phyloP scores from a whole-genome alignment of 805 yeast species.

The Myxozyma sirexii region DNA sequence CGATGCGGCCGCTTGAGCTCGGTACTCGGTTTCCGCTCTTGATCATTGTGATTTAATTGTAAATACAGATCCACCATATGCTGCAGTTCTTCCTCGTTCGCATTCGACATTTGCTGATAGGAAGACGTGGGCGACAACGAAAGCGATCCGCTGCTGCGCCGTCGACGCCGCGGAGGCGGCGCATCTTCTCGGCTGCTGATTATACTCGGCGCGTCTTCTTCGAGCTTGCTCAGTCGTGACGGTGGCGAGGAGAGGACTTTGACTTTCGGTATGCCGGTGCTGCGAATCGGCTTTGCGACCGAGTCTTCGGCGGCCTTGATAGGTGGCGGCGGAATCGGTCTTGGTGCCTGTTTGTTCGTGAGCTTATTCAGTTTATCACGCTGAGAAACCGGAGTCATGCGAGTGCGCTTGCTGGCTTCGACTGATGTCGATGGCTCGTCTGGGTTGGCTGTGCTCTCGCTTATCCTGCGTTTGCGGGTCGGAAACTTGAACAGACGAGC shows the following conservation, averaged over 20 bases:
- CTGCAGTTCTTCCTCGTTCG: slow-evolving; percentile 33
- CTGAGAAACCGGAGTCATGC: neutral
- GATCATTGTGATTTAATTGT: slow-evolving; percentile 22
- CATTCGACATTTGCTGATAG: slow-evolving; percentile 19
- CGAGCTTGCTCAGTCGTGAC: neutral
- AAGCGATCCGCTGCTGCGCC: slow-evolving; percentile 17
- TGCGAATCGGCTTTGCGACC: neutral
- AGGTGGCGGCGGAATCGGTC: slow-evolving; percentile 5
- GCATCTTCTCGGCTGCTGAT: neutral
- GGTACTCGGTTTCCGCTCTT: neutral
- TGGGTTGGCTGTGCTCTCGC: neutral
- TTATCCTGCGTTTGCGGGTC: slow-evolving; percentile 18
- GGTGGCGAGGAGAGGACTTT: slow-evolving; percentile 7
- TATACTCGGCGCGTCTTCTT: neutral
- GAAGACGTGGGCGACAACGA: slow-evolving; percentile 29
- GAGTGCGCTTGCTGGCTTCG: neutral
- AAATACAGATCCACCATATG: slow-evolving; percentile 31
- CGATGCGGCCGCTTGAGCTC: slow-evolving; percentile 23
- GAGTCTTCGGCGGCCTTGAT: slow-evolving; percentile 6
- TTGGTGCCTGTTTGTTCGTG: neutral
- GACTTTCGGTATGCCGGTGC: slow-evolving; percentile 21
- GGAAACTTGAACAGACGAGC: slow-evolving; percentile 26
- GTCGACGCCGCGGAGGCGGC: slow-evolving; percentile 4
- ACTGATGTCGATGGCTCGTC: neutral
- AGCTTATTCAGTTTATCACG: neutral